Evolutionary conservation across 2,329 filamentous ascomycete genomes (phyloP).

Genomic region (Phialocephala sp.): DNA sequence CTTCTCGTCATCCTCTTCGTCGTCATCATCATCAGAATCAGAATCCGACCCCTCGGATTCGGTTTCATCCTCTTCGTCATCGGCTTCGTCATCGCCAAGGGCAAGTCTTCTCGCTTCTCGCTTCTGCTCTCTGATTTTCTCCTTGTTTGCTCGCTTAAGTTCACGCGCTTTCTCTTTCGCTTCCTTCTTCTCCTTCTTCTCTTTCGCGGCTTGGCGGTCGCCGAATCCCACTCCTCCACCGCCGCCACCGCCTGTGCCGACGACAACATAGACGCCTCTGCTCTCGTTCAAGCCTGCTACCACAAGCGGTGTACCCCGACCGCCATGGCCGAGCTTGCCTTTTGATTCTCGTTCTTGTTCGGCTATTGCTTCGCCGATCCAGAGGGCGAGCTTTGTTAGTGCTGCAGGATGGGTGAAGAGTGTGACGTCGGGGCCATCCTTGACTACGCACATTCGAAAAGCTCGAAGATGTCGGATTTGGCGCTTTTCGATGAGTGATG

Average conservation of each 20-base stretch:
- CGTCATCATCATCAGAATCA: conserved; percentile 50
- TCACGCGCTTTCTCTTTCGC: conserved; percentile 67
- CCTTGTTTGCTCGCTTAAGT: conserved; percentile 60
- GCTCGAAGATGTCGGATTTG: conserved; percentile 91
- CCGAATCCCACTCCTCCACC: conserved; percentile 69
- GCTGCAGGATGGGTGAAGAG: conserved; percentile 93
- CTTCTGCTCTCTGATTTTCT: conserved; percentile 65
- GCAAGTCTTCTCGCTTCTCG: conserved; percentile 61
- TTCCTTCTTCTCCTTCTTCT: conserved; percentile 66
- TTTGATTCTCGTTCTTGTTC: conserved; percentile 84
- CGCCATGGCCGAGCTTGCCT: conserved; percentile 70
- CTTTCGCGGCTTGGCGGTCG: conserved; percentile 69
- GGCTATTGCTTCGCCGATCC: conserved; percentile 90
- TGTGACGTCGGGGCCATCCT: conserved; percentile 89
- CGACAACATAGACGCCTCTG: conserved; percentile 86
- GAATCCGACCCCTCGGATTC: conserved; percentile 59
- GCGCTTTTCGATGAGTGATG: conserved; percentile 87
- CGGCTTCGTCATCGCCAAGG: conserved; percentile 49
- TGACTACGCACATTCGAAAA: conserved; percentile 95
- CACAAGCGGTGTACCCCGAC: conserved; percentile 82
- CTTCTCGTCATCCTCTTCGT: conserved; percentile 61
- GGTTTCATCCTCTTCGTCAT: conserved; percentile 57
- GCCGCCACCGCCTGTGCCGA: conserved; percentile 87
- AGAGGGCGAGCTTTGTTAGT: conserved; percentile 89
- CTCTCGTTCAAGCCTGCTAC: conserved; percentile 89